Conservation (phyloP, 331 rosid species). For the Cydonia oblonga region DNA sequence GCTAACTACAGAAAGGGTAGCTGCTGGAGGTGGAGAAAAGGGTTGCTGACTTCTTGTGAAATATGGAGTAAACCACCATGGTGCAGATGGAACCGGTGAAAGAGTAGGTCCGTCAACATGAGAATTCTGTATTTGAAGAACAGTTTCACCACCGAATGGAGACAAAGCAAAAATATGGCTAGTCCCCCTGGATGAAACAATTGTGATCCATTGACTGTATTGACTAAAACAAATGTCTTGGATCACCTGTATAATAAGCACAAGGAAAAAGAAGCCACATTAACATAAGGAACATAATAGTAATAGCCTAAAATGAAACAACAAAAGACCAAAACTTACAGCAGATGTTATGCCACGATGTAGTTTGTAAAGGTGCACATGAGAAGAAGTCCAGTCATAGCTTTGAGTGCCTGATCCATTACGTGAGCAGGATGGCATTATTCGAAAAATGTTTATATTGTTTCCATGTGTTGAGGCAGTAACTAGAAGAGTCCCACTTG, state of each 20-base stretch:
- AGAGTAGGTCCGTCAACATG: slow-evolving; percentile 49
- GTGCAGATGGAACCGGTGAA: slow-evolving; percentile 44
- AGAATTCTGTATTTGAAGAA: slow-evolving; percentile 56
- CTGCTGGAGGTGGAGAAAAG: slow-evolving; percentile 52
- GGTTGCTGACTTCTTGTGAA: slow-evolving; percentile 47
- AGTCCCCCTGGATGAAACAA: slow-evolving; percentile 77
- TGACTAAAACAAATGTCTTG: slow-evolving; percentile 86
- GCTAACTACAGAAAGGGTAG: slow-evolving; percentile 77
- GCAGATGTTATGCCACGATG: slow-evolving; percentile 96
- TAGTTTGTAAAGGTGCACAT: slow-evolving; percentile 86
- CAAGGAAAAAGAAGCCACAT: slow-evolving; percentile 13
- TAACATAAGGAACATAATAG: slow-evolving; percentile 15
- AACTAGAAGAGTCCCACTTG: slow-evolving; percentile 85
- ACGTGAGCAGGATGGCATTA: slow-evolving; percentile 60
- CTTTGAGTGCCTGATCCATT: slow-evolving; percentile 50
- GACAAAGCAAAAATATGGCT: slow-evolving; percentile 75
- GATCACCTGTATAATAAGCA: slow-evolving; percentile 49
- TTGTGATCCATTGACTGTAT: slow-evolving; percentile 78
- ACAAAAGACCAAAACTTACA: slow-evolving; percentile 40
- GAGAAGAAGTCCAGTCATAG: slow-evolving; percentile 65
- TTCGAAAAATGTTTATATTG: slow-evolving; percentile 78
- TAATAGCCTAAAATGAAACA: slow-evolving; percentile 5
- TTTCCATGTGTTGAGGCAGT: slow-evolving; percentile 85
- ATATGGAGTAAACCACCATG: slow-evolving; percentile 84
- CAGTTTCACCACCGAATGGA: slow-evolving; percentile 82